Base-by-base conservation (phyloP, 2,329 filamentous ascomycete genomes). In the Talaromyces sp. region DNA sequence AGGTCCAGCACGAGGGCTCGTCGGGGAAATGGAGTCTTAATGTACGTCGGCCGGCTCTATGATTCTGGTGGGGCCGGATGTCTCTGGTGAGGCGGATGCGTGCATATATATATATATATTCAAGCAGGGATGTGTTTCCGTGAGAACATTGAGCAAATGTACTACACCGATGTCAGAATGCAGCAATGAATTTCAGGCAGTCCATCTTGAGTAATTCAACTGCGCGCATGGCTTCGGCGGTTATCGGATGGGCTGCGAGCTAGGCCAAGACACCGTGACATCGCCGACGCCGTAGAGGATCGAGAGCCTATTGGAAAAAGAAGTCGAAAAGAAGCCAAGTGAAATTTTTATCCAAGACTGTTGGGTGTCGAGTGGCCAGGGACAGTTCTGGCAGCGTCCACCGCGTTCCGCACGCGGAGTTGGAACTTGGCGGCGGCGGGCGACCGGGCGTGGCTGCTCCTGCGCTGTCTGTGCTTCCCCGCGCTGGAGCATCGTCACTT, bases 1-100 rank as follows among this genome's bases (percentile, higher is more conserved):
- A 81, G 69, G 89, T 89, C 4, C 69, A 71, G 38, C 67, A 72
- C 61, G 70, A 76, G 58, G 56, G 32, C 21, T 63, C 63, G 7
- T 64, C 67, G 24, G 73, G 69, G 56, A 62, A 61, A 56, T 75
- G 73, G 75, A 66, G 62, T 14, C 62, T 74, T 58, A 69, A 61
- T 31, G 62, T 58, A 31, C 67, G 67, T 59, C 71, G 63, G 59
- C 68, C 74, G 54, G 60, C 72, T 27, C 63, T 77, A 58, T 77
- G 64, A 58, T 21, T 6, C 17, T 13, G 2, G 3, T 17, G n/a
- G 26, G 29, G n/a, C 24, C 26, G n/a, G n/a, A n/a, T n/a, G 3
- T 50, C 4, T 41, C 14, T 1, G 14, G 14, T 5, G 43, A 24
- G n/a, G 19, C 43, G 21, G 21, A 46, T 14, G 35, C 8, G 11